Base-by-base conservation (phyloP, 2,329 filamentous ascomycete genomes). In the Esteya vermicola region DNA sequence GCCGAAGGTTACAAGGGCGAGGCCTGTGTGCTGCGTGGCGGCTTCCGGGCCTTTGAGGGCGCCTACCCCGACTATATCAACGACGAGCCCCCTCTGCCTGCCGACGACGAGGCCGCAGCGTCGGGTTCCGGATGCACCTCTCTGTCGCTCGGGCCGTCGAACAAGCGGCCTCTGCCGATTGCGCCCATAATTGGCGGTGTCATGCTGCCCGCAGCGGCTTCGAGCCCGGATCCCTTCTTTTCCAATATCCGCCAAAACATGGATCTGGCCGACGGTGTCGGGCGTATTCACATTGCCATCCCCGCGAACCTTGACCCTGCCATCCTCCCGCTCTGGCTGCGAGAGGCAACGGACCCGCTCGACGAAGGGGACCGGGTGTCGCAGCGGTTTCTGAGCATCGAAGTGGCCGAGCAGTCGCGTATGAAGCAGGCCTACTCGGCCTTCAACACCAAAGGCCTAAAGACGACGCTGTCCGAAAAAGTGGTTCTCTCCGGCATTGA, bases 221-320 rank as follows among this genome's bases (percentile, higher is more conserved):
- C 76, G 44, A 73, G 75, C 1, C 70, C 77, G 0, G 93, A 93
- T 51, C 88, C 89, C 0, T 96, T 98, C 63, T 96, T 96, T 57
- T 78, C 78, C 45, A 96, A 95, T 48, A 96, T 98, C 50, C 78
- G 91, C 33, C 91, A 96, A 57, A 94, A 96, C 47, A 89, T 93
- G 75, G 91, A 96, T 53, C 67, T 98, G 16, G 81, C 93, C 25
- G 86, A 85, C 48, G 91, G 91, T 18, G 89, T 96, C 10, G 91
- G 91, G 0, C 88, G 93, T 51, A 76, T 78, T 51, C 70, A 76
- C n/a, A 54, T 76, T 6, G 51, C 55, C 2, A 53, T 70, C 9
- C 70, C 71, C 0, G 32, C 55, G 3, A 63, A 57, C n/a, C 48
- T 73, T 9, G 58, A 67, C 25, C 54, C 58, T 28, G 60, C 68